Evolutionary conservation across 2,329 filamentous ascomycete species (phyloP).

Genomic region (Sporothrix humicola): DNA sequence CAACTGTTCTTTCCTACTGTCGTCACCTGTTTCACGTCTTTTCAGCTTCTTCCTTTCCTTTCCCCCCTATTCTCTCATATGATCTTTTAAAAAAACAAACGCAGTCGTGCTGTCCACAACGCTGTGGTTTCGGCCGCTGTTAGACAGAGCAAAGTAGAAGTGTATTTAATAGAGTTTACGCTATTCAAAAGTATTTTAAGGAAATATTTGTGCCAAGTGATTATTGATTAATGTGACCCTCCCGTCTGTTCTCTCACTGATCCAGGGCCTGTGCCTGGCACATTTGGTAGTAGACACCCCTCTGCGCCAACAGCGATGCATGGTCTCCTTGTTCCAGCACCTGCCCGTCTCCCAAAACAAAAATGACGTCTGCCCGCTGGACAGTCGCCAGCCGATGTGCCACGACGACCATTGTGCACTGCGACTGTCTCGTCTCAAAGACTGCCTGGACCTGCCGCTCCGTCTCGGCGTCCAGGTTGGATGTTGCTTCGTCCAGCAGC

Average conservation of each 20-base stretch:
- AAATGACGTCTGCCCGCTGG: slow-evolving; percentile 71
- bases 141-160: slow-evolving; percentile 15
- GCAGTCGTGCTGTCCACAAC: background rate
- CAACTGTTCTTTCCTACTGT: background rate
- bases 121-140: background rate
- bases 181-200: background rate
- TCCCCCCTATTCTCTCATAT: background rate
- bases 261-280: slow-evolving; percentile 38
- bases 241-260: slow-evolving; percentile 9
- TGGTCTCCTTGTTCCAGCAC: slow-evolving; percentile 69
- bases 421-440: slow-evolving; percentile 42
- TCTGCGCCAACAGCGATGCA: slow-evolving; percentile 52
- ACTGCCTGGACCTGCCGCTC: slow-evolving; percentile 37
- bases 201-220: background rate
- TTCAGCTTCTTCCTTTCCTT: background rate
- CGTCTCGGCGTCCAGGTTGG: slow-evolving; percentile 37
- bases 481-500: slow-evolving; percentile 37
- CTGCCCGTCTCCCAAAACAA: slow-evolving; percentile 68
- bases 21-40: background rate
- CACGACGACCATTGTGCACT: slow-evolving; percentile 68
- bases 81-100: slow-evolving; percentile 16
- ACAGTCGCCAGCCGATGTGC: slow-evolving; percentile 71
- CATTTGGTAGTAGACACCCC: slow-evolving; percentile 59
- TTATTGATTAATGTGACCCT: background rate
- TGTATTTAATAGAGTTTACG: slow-evolving; percentile 29